Base-by-base conservation (phyloP, 2,329 filamentous ascomycete species). In the Claviceps sorghi region DNA sequence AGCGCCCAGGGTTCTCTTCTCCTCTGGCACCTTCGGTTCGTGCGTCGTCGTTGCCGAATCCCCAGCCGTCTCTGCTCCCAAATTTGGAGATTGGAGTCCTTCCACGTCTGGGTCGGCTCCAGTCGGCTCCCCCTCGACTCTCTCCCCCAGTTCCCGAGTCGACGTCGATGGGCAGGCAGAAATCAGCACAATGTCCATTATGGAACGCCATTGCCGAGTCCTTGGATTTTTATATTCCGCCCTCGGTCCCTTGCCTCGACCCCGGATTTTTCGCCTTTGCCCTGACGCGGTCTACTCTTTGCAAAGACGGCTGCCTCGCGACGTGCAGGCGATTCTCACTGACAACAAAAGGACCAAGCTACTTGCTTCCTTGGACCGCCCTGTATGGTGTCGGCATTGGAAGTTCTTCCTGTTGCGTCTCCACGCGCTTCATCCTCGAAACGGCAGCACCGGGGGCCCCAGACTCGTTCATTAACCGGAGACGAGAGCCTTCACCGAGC, bases 371-470 rank as follows among this genome's bases (percentile, higher is more conserved):
- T 21, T 13, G 40, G n/a, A 21, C 40, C 19, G 40, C 21, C 19
- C 40, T 42, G n/a, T 32, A 26, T 46, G 43, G 21, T 30, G 43
- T 30, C 22, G 17, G 30, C 26, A 17, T 30, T 32, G 26, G 19
- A 32, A 29, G 26, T 48, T n/a, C 26, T 49, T 55, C 52, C 49
- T 53, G 36, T 52, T 47, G 21, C 26, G 43, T 48, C 42, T 49
- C 53, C 50, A 30, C 49, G 41, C 47, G 40, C 38, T 57, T 55
- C 51, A 48, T 55, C 51, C 49, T 56, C 51, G 49, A 52, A 53
- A 55, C 51, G 29, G 52, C 56, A 54, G 48, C 50, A 50, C 51
- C 51, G 54, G 52, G 52, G 49, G 49, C 49, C 50, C 52, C 50
- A 49, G 48, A 49, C 52, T 50, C 45, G 11, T 48, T 52, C 45